phyloP scores from a whole-genome alignment of 1,284 basidiomycete species.

The Ceratobasidium sp. region DNA sequence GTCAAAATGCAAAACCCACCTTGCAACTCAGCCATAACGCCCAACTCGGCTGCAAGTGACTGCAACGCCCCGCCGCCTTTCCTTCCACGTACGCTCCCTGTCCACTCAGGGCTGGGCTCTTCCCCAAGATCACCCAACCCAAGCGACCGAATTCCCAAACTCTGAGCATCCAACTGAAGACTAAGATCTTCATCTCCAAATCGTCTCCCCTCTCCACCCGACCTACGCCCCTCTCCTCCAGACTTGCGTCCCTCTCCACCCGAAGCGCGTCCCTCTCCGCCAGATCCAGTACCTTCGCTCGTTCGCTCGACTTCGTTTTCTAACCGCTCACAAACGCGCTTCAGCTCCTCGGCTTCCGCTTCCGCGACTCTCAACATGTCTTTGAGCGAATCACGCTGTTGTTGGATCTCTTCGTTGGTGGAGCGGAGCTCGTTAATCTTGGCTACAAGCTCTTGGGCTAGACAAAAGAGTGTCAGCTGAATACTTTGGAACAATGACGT shows the following conservation, averaged over 20 bases:
- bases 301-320: constrained; percentile 44
- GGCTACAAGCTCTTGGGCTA: constrained; percentile 28
- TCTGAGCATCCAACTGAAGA: neutral
- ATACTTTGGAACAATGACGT: neutral
- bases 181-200: no score
- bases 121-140: constrained; percentile 11
- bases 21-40: constrained; percentile 7
- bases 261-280: neutral
- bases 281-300: constrained; percentile 22
- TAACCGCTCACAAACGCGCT: constrained; percentile 45
- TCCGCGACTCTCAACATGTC: constrained; percentile 28
- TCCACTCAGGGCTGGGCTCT: constrained; percentile 13
- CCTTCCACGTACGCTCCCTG: constrained; percentile 25
- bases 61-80: constrained; percentile 15
- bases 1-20: neutral
- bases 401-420: constrained; percentile 24
- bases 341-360: constrained; percentile 44
- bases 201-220: neutral
- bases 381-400: constrained; percentile 22
- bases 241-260: neutral
- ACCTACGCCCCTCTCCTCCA: neutral
- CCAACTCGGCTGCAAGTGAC: constrained; percentile 27
- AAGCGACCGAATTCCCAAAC: neutral
- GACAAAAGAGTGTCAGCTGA: neutral
- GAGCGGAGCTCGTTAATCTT: constrained; percentile 42